Evolutionary conservation across 805 yeast genomes (phyloP), one percentile per base, ranked within the genome.

Genomic region (Blastobotrys mokoenaii): DNA sequence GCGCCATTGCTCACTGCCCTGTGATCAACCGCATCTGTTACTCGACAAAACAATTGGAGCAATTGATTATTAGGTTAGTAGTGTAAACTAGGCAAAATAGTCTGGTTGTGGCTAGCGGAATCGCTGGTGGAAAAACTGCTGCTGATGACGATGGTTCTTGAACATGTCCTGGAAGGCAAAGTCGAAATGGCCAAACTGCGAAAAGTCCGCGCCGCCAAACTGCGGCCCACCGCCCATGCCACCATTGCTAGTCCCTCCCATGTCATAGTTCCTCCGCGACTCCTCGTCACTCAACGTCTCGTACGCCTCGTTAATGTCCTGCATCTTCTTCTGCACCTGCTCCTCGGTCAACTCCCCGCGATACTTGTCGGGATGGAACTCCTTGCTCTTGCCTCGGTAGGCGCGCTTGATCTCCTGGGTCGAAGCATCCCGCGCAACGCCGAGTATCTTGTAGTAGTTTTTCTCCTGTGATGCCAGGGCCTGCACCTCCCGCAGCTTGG

Each of bases 301-400:
- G 63, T 93, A 88, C 0, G 97, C 97, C 59, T 84, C 86, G 63
- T 90, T 93, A 51, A 90, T 84, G 45, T 82, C 89, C 40, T 94
- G 87, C 89, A 90, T 93, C 56, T 84, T 85, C 41, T 69, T 69
- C 63, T 87, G 95, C 32, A 83, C 82, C 47, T 82, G 75, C 29
- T 80, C 85, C 25, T 76, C 72, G 7, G 80, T 70, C 48, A 82
- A 61, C 33, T 81, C 85, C 31, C 79, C 80, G 56, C 79, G 79
- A 59, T 84, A 81, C 62, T 90, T 93, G 64, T 90, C 98, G 0
- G 98, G 98, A 60, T 90, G 98, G 62, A 74, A 86, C 58, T 79
- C 79, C 57, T 82, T 81, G 31, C 93, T 82, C 57, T 81, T 75
- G 6, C 79, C 71, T 47, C 96, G 71, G 65, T 88, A 83, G 0